Conservation (phyloP, 2,329 filamentous ascomycete genomes). For the Pseudocercospora fijiensis region DNA sequence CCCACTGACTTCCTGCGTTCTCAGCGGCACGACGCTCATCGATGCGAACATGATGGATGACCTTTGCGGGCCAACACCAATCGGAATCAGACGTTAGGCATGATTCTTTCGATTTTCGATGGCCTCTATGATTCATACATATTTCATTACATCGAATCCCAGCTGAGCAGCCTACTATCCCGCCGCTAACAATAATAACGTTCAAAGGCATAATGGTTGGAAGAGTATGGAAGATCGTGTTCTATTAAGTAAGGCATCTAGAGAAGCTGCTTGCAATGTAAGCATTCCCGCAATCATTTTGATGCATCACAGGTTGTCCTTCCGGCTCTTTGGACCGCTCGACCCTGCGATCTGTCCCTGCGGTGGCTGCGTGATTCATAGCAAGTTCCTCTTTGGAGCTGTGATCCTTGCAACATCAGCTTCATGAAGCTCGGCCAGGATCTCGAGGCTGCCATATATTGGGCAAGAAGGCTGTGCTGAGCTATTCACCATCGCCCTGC, state of each 20-base stretch:
- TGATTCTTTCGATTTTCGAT: neutral
- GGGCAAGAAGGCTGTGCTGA: neutral
- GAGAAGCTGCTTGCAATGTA: neutral
- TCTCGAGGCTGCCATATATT: neutral
- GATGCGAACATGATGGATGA: constrained; percentile 15
- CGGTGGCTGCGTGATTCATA: neutral
- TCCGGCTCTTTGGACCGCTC: neutral
- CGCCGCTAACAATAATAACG: constrained; percentile 13
- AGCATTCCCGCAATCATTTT: neutral
- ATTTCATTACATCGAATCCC: neutral
- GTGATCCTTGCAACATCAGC: neutral
- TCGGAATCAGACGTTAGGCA: neutral
- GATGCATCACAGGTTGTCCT: neutral
- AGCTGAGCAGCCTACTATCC: constrained; percentile 10
- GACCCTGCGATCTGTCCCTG: neutral
- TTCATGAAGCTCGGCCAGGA: neutral
- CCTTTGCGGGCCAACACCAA: constrained; percentile 3
- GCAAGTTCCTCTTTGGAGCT: neutral
- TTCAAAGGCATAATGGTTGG: neutral
- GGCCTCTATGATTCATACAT: neutral
- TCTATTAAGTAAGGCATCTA: neutral
- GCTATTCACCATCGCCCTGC: constrained; percentile 34
- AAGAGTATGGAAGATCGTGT: neutral
- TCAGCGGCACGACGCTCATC: constrained; percentile 8
- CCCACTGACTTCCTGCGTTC: constrained; percentile 3